Base-by-base conservation (phyloP, 306 rosid genomes). In the Acacia acuminata region DNA sequence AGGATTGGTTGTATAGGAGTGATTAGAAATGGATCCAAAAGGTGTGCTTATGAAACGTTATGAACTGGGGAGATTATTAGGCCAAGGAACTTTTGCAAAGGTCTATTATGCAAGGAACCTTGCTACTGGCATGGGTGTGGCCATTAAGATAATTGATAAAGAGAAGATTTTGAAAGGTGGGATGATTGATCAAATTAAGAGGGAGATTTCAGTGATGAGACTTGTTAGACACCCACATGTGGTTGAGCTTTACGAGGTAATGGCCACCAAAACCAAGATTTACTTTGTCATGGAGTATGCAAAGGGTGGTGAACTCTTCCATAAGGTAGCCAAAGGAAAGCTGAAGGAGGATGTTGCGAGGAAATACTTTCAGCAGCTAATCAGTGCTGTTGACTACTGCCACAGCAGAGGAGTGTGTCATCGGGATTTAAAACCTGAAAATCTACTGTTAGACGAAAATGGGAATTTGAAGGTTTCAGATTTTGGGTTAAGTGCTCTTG, bases 31-130 rank as follows among this genome's bases (percentile, higher is more conserved):
- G 99, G 93, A 91, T 22, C 88, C 78, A 79, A 91, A 92, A 82
- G 97, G 90, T 73, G 85, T 92, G 79, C 86, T 96, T 86, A 86
- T 96, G 99, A 90, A 96, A 40, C 89, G 86, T 61, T 96, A 87
- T 77, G 99, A 96, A 56, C 38, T 92, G 36, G 99, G 99, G 78
- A 90, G 87, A 78, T 81, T 89, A 73, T 79, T 96, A 82, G 99
- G 99, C 86, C 99, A 96, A 87, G 99, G 99, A 77, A 96, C 97
- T 81, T 96, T 96, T 89, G 99, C 98, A 20, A 96, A 94, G 91
- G 99, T 96, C 64, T 89, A 96, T 85, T 78, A 91, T 89, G 98
- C 92, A 17, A 89, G 98, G 88, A 87, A 94, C 83, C 85, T 94
- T 67, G 67, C 69, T 75, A 90, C 92, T 24, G 97, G 98, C 78